Percentiles rank a stretch among this genome's conserved stretches.
These are phyloP conservation scores for Alopecurus myosuroides DNA, from an alignment of 176 grass and related monocot genomes.

Conservation along the genomic window DNA sequence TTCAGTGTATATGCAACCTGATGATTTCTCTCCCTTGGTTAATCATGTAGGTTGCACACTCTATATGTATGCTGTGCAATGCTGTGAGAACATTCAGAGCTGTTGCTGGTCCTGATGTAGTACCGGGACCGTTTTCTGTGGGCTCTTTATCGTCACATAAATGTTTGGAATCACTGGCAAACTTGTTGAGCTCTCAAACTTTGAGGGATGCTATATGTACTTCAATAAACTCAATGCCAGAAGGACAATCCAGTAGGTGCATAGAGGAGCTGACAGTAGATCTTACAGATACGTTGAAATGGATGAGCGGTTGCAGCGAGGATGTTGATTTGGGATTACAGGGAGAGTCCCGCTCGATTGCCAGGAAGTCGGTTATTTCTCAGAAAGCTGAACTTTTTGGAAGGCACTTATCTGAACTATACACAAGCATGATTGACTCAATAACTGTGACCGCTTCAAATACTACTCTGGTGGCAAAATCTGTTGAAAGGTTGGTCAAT, in stretches of 20 bases:
- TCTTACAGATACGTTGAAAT: slow-evolving; percentile 63
- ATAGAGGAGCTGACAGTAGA: slow-evolving; percentile 75
- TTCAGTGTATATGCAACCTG: background rate
- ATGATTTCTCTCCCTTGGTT: slow-evolving; percentile 21
- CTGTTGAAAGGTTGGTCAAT: slow-evolving; percentile 68
- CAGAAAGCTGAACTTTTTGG: slow-evolving; percentile 65
- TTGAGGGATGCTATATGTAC: slow-evolving; percentile 53
- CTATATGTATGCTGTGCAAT: slow-evolving; percentile 70
- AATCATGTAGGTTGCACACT: slow-evolving; percentile 54
- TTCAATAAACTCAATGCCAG: slow-evolving; percentile 81
- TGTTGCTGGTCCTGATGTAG: slow-evolving; percentile 34
- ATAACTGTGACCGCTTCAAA: slow-evolving; percentile 75
- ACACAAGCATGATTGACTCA: slow-evolving; percentile 62
- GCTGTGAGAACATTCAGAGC: slow-evolving; percentile 65
- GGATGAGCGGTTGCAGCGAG: slow-evolving; percentile 40
- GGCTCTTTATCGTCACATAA: slow-evolving; percentile 49
- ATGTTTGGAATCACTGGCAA: slow-evolving; percentile 61
- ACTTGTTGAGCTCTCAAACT: slow-evolving; percentile 47
- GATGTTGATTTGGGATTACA: slow-evolving; percentile 22
- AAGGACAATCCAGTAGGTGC: slow-evolving; percentile 73
- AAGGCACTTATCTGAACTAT: slow-evolving; percentile 74
- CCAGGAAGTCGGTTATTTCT: slow-evolving; percentile 34
- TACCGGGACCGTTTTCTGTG: slow-evolving; percentile 42
- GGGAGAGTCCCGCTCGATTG: slow-evolving; percentile 7
- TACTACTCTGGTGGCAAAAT: slow-evolving; percentile 64